Evolutionary conservation across 371 early-diverging fungal genomes (phyloP).

Genomic region (Syncephalastrum monosporum): DNA sequence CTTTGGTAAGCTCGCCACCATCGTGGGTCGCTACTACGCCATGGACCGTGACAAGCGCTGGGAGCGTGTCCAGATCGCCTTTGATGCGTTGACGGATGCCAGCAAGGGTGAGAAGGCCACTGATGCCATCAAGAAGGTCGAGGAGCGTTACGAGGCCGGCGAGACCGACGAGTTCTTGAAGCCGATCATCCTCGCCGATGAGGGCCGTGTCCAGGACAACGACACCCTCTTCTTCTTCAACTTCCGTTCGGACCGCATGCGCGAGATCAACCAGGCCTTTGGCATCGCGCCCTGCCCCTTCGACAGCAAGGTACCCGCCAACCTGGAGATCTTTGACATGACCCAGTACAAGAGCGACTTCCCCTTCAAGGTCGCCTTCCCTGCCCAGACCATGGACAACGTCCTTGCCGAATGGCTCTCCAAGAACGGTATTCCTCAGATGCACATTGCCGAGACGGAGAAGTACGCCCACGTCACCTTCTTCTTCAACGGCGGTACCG

Average conservation of each 20-base stretch:
- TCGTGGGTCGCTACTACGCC: constrained; percentile 98
- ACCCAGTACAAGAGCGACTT: constrained; percentile 97
- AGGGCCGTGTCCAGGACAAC: constrained; percentile 75
- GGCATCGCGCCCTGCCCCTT: constrained; percentile 91
- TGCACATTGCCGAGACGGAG: constrained; percentile 99
- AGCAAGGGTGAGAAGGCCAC: constrained; percentile 78
- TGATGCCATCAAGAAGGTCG: constrained; percentile 73
- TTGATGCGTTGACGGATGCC: constrained; percentile 78
- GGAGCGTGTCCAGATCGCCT: constrained; percentile 95
- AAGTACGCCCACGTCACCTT: constrained; percentile 99
- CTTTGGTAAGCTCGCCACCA: constrained; percentile 91
- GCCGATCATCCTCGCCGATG: constrained; percentile 86
- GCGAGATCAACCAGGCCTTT: constrained; percentile 90
- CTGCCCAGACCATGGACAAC: constrained; percentile 94
- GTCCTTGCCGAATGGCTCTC: constrained; percentile 97
- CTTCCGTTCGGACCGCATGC: constrained; percentile 99
- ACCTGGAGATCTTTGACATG: constrained; percentile 90
- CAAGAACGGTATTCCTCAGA: constrained; percentile 82
- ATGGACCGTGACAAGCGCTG: constrained; percentile 99
- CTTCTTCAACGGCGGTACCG: constrained; percentile 99
- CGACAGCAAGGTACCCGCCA: constrained; percentile 74
- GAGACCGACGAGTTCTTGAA: constrained; percentile 99
- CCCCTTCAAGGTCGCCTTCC: constrained; percentile 92
- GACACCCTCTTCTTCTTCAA: constrained; percentile 94
- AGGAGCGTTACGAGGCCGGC: constrained; percentile 79